Conservation (phyloP, 768 basidiomycete genomes). For the Hygrophoropsis aurantiaca region DNA sequence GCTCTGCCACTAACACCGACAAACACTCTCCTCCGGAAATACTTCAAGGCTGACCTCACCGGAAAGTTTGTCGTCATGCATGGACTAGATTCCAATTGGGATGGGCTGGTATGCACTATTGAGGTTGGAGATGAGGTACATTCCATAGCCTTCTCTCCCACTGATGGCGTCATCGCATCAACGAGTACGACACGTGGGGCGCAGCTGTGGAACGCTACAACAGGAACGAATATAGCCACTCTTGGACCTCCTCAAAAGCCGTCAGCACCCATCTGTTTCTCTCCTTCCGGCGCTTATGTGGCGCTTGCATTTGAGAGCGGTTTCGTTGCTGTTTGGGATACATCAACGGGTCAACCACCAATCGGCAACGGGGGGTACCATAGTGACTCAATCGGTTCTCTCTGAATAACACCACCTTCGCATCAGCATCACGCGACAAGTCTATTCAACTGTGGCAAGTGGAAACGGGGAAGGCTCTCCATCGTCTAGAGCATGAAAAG, state of each 20-base stretch:
- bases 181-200: slow-evolving; percentile 12
- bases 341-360: slow-evolving; percentile 16
- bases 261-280: slow-evolving; percentile 14
- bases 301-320: slow-evolving; percentile 18
- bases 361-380: slow-evolving; percentile 14
- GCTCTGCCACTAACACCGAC: slow-evolving; percentile 4
- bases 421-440: slow-evolving; percentile 16
- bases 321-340: slow-evolving; percentile 18
- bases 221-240: slow-evolving; percentile 18
- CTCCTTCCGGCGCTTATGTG: slow-evolving; percentile 16
- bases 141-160: slow-evolving; percentile 15
- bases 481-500: slow-evolving; percentile 16
- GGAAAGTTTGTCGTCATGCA: not conserved
- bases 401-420: slow-evolving; percentile 7
- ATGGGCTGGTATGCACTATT: not conserved
- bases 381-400: slow-evolving; percentile 17
- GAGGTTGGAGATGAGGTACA: slow-evolving; percentile 6
- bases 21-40: slow-evolving; percentile 1
- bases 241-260: slow-evolving; percentile 10
- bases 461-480: slow-evolving; percentile 10
- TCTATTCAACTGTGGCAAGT: slow-evolving; percentile 22
- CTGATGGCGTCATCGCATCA: slow-evolving; percentile 12
- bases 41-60: slow-evolving; percentile 7
- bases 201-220: slow-evolving; percentile 20
- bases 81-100: not conserved